phyloP scores from a whole-genome alignment of 2,329 filamentous ascomycete species.

The Pseudogymnoascus sp. region DNA sequence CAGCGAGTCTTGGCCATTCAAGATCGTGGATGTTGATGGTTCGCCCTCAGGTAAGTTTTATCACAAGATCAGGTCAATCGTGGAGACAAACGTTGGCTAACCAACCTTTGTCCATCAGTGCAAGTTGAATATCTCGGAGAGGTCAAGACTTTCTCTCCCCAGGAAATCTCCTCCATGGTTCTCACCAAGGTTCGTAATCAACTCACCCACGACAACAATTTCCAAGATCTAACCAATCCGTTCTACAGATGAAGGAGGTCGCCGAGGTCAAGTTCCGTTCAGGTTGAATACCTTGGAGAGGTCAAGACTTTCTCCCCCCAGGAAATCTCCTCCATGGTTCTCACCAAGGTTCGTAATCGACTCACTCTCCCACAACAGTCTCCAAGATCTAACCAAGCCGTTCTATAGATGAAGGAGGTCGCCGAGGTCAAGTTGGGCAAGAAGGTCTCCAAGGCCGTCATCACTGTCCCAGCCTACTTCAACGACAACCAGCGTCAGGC shows the following conservation, averaged over 20 bases:
- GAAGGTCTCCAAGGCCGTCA: constrained; percentile 98
- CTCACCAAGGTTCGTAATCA: constrained; percentile 70
- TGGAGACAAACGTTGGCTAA: too few species aligned
- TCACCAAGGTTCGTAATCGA: constrained; percentile 68
- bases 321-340: constrained; percentile 98
- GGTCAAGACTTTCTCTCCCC: constrained; percentile 91
- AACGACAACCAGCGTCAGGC: constrained; percentile 99
- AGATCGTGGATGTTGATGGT: constrained; percentile 82
- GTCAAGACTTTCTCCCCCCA: constrained; percentile 94
- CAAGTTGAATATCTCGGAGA: constrained; percentile 93
- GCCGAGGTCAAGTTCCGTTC: constrained; percentile 89
- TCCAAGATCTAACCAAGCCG: neutral
- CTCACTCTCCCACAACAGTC: neutral
- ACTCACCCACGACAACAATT: neutral
- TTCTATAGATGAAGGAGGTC: constrained; percentile 89
- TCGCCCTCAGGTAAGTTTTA: too few species aligned
- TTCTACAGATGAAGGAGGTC: constrained; percentile 89
- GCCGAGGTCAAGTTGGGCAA: constrained; percentile 97
- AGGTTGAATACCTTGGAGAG: constrained; percentile 94
- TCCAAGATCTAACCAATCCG: neutral
- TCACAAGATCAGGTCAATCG: too few species aligned
- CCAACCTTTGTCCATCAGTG: too few species aligned
- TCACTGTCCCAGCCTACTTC: constrained; percentile 99
- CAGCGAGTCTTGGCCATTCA: constrained; percentile 98
- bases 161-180: constrained; percentile 99